phyloP scores from a whole-genome alignment of 768 basidiomycete genomes.

The Lanmaoa rubissima region DNA sequence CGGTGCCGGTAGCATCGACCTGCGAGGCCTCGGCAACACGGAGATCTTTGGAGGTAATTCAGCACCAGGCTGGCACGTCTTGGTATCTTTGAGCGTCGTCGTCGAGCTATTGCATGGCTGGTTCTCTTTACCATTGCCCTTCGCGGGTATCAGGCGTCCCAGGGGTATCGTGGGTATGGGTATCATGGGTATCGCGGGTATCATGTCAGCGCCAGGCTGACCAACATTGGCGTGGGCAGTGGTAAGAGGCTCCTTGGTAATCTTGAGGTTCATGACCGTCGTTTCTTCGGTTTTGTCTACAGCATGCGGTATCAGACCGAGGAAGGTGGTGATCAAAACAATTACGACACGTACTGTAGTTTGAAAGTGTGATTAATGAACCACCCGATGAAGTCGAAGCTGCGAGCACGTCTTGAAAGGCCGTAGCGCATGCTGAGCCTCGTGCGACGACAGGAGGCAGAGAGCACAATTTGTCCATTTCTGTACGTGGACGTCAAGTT shows the following conservation, averaged over 20 bases:
- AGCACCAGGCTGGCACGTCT: slow-evolving; percentile 1
- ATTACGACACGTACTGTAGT: slow-evolving; percentile 3
- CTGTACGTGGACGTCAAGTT: neutral
- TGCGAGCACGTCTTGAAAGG: neutral
- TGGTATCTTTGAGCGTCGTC: neutral
- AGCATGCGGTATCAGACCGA: neutral
- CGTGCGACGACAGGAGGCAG: neutral
- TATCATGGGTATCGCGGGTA: slow-evolving; percentile 5
- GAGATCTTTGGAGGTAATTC: slow-evolving; percentile 5
- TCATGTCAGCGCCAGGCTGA: slow-evolving; percentile 9
- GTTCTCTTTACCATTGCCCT: slow-evolving; percentile 19
- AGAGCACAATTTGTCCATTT: neutral
- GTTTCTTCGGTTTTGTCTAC: slow-evolving; percentile 1
- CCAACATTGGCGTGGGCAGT: neutral
- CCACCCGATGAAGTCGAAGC: neutral
- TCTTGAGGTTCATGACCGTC: neutral
- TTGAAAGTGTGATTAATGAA: neutral
- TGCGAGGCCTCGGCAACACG: slow-evolving; percentile 4
- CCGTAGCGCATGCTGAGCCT: neutral
- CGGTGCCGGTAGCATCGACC: slow-evolving; percentile 13
- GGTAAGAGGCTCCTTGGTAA: neutral
- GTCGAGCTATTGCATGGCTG: neutral
- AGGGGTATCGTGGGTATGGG: slow-evolving; percentile 2
- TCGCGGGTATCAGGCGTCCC: slow-evolving; percentile 3
- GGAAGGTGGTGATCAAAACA: neutral